Evolutionary conservation across 1,139 yeast species (phyloP), one percentile per base, ranked within the genome.

Genomic region (Hemisphaericaspora subhashii): DNA sequence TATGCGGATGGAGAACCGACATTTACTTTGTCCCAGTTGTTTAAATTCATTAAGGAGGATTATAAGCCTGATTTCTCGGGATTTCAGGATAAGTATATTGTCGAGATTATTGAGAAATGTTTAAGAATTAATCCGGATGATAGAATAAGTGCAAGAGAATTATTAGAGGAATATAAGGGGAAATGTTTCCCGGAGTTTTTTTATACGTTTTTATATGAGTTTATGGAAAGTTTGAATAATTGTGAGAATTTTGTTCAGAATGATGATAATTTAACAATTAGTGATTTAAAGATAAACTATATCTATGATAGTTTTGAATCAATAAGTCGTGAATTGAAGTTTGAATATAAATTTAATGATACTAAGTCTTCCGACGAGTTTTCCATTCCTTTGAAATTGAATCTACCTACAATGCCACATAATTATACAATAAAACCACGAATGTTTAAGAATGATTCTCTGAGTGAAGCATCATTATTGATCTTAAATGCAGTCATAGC

Each of bases 1-100:
- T 88, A 84, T 50, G 63, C 81, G 21, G 98, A 92, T 51, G 98
- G 97, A 0, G 77, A 85, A 13, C 86, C 97, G 0, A 73, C 88
- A 0, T 90, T 94, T 58, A 83, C 95, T 0, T 68, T 92, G 14
- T 83, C 98, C 0, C 96, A 89, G 54, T 66, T 90, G 47, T 89
- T 87, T 68, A 86, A 84, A 60, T 92, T 86, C 60, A 83, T 83
- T 52, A 79, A 77, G 46, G 76, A 80, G 5, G 90, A 84, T 44
- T 83, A 75, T 52, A 55, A 58, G 7, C 95, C 96, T 0, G 79
- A 77, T 49, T 59, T 83, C 43, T 66, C 76, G 22, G 70, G 73
- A 17, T 75, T 84, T 35, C 69, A 73, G 17, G 81, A 85, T 48
- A 49, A 55, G 0, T 51, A 67, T 29, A 68, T 87, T 2, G 70